phyloP scores from a whole-genome alignment of 176 grass and related monocot species.

The Eragrostis nindensis region DNA sequence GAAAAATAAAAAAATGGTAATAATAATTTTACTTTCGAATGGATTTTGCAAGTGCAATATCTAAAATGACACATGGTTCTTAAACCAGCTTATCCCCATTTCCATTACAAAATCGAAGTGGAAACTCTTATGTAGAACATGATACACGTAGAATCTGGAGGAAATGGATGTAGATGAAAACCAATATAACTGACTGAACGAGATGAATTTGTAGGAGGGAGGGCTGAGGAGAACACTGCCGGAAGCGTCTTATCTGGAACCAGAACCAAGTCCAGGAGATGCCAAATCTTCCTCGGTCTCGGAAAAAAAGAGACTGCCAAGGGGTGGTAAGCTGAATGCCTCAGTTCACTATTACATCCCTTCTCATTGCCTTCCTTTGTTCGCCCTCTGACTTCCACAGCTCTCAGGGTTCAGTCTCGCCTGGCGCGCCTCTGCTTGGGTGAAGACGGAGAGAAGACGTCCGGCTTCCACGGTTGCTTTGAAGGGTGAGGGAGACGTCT shows the following conservation, averaged over 20 bases:
- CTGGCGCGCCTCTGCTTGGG: not conserved
- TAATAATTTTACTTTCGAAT: not conserved
- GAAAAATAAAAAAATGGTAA: not conserved
- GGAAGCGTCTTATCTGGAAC: not conserved
- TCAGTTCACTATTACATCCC: not conserved
- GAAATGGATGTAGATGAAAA: too few relatives aligned
- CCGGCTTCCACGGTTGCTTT: conserved; percentile 1
- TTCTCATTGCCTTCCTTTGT: not conserved
- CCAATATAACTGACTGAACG: too few relatives aligned
- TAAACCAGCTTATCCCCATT: too few relatives aligned
- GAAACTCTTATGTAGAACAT: too few relatives aligned
- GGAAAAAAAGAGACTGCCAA: not conserved
- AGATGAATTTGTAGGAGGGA: too few relatives aligned
- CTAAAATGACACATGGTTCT: not conserved
- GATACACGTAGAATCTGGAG: too few relatives aligned
- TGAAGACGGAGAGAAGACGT: conserved; percentile 5
- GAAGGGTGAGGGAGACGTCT: conserved; percentile 24
- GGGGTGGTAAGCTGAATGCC: not conserved
- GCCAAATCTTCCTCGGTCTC: conserved; percentile 5
- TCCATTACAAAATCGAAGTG: too few relatives aligned
- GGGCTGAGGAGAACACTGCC: too few relatives aligned
- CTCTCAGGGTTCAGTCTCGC: not conserved
- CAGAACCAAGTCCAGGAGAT: not conserved
- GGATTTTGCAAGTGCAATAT: not conserved
- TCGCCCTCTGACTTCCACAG: not conserved